Conservation (phyloP, 2,329 filamentous ascomycete genomes). For the Moelleriella libera region DNA sequence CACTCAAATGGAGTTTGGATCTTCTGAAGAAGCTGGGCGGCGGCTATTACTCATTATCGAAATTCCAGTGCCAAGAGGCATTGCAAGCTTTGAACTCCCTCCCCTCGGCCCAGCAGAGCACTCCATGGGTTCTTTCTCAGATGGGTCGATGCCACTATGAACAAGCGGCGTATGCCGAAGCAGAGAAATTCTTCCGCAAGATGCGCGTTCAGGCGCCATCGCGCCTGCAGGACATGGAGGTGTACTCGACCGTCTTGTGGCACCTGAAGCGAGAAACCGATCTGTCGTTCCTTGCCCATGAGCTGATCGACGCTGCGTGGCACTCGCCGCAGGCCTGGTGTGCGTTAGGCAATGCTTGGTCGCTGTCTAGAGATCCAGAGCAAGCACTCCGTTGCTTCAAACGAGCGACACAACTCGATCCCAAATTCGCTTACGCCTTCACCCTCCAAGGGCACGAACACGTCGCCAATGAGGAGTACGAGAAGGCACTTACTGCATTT, state of each 20-base stretch:
- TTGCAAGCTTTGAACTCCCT: conserved; percentile 60
- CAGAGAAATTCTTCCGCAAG: conserved; percentile 72
- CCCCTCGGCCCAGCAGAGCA: conserved; percentile 65
- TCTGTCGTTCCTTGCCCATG: conserved; percentile 81
- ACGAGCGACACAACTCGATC: conserved; percentile 78
- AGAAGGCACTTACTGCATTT: conserved; percentile 82
- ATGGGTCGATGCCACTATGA: conserved; percentile 88
- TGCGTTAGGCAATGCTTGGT: conserved; percentile 88
- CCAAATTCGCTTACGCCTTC: conserved; percentile 87
- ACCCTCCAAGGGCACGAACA: conserved; percentile 94
- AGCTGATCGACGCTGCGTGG: conserved; percentile 75
- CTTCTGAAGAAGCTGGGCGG: conserved; percentile 69
- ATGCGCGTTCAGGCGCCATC: conserved; percentile 70
- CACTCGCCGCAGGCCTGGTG: conserved; percentile 94
- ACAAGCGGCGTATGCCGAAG: conserved; percentile 71
- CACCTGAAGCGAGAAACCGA: conserved; percentile 87
- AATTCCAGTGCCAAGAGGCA: conserved; percentile 67
- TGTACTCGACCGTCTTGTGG: conserved; percentile 99
- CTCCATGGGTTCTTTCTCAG: conserved; percentile 84
- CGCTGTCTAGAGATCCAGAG: conserved; percentile 81
- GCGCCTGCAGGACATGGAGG: conserved; percentile 86
- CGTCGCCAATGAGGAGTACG: conserved; percentile 90
- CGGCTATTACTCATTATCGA: conserved; percentile 65
- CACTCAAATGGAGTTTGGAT: conserved; percentile 62
- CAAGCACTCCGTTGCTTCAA: conserved; percentile 92